Base-by-base conservation (phyloP, 2,329 filamentous ascomycete species). In the Sclerotinia sclerotiorum region DNA sequence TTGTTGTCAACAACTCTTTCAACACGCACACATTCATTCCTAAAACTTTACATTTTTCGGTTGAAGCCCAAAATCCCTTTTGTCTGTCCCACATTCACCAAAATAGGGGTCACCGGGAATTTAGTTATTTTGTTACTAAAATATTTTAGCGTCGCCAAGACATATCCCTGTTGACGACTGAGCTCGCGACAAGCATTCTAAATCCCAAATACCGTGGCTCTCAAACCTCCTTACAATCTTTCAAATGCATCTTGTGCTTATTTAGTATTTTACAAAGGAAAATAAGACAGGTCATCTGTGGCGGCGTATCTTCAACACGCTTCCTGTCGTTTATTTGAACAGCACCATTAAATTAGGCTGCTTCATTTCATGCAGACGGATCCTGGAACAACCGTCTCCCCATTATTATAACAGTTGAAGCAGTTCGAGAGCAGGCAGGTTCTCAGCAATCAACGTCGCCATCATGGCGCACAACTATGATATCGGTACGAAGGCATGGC, bases 401-500 rank as follows among this genome's bases (percentile, higher is more conserved):
- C 69, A 70, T 68, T 67, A 62, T 70, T 71, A 65, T 69, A 61
- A 68, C 65, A 54, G 64, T 72, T 70, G 70, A 74, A 69, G 70
- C 65, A 71, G 64, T 58, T 71, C 67, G 70, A 73, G 65, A 61
- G 61, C 67, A 69, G 57, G 69, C 56, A 58, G 52, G 52, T 61
- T 49, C 68, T 61, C 57, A 62, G 64, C 63, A 68, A 68, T 70
- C 68, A 66, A 71, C 57, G 73, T 67, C 64, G 74, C 71, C 73
- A 71, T 73, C 69, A 97, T 97, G 94, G 92, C 93, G 84, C 91
- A 96, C 82, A 92, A 88, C 79, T 98, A 96, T 83, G 94, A 98
- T 85, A 88, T 97, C 78, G 95, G 94, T 79, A 98, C 94, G 77
- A 89, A 93, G 87, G 95, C 94, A 79, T 99, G 95, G 95, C 95